Evolutionary conservation across 2,329 filamentous ascomycete species (phyloP), one percentile per base, ranked within the genome.

Genomic region (Pyricularia pennisetigena): DNA sequence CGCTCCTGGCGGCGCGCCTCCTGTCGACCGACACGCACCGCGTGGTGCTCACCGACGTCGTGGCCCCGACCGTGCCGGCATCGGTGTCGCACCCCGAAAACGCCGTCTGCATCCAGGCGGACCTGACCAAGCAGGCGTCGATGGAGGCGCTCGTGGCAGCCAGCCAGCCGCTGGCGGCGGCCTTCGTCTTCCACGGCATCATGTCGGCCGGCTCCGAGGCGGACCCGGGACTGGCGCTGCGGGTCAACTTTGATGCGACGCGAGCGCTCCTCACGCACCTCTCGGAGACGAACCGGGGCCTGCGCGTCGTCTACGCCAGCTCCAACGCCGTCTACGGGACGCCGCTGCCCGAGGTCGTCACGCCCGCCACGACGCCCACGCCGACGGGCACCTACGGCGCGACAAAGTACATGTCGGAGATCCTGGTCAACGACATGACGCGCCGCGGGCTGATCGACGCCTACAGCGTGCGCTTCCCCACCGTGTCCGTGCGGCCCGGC

Each of bases 111-210:
- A 70, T 87, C 62, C 80, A 80, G 29, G 82, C 84, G 10, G 86
- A 89, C 73, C 78, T 82, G 69, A 76, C 77, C 68, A 74, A 77
- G 65, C 69, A 73, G 0, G 68, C 69, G 23, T 79, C 79, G 70
- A 70, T 81, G 10, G 62, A 72, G 59, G 57, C 70, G 16, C 80
- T 88, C 16, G 74, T 75, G 0, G 78, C 79, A 4, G 79, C 81
- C 23, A 14, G 26, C 63, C 76, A 78, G 29, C 81, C 82, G 1
- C 77, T 86, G 3, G 79, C 82, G 69, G 83, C 83, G 64, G 80
- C 85, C 69, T 89, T 87, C 77, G 79, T 88, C 72, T 85, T 90
- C 75, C 87, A 90, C 76, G 87, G 87, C 70, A 88, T 89, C 79
- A 89, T 90, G 87, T 89, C 86, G 0, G 83, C 83, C 14, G 86